phyloP scores from a whole-genome alignment of 2,329 filamentous ascomycete species.

The Penicillium freii region DNA sequence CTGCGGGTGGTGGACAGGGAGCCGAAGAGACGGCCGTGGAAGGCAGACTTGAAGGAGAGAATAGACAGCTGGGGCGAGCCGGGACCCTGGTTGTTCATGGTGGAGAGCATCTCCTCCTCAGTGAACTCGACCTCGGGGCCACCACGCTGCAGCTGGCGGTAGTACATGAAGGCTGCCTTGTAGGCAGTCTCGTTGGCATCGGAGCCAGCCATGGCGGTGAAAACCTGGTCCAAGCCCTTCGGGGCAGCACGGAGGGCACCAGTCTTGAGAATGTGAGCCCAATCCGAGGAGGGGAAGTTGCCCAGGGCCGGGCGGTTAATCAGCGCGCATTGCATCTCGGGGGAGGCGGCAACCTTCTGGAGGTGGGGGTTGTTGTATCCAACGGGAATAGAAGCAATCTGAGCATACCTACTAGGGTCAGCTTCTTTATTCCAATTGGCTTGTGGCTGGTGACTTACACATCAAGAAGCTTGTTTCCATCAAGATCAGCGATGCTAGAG shows the following conservation, averaged over 20 bases:
- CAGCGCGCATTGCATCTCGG: constrained; percentile 75
- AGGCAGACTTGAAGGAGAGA: constrained; percentile 81
- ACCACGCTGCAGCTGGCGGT: constrained; percentile 75
- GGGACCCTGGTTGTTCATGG: constrained; percentile 79
- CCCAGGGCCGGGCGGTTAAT: constrained; percentile 88
- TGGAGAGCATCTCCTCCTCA: constrained; percentile 67
- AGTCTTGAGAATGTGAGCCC: constrained; percentile 69
- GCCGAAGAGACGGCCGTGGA: constrained; percentile 89
- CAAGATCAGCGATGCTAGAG: constrained; percentile 48
- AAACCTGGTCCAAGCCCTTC: constrained; percentile 69
- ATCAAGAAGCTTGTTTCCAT: constrained; percentile 53
- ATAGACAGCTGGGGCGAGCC: constrained; percentile 79
- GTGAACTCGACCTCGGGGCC: constrained; percentile 60
- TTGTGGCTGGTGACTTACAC: constrained; percentile 39
- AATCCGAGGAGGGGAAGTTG: constrained; percentile 85
- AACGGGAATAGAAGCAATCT: constrained; percentile 88
- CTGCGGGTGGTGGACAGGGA: constrained; percentile 83
- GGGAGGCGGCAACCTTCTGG: constrained; percentile 65
- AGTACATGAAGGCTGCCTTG: constrained; percentile 95
- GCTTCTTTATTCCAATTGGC: background rate
- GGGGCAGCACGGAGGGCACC: constrained; percentile 81
- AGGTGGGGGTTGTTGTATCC: constrained; percentile 88
- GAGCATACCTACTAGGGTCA: constrained; percentile 58
- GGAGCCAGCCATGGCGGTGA: constrained; percentile 83
- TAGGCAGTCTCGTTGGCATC: constrained; percentile 94